Evolutionary conservation across 2,329 filamentous ascomycete genomes (phyloP), one percentile per base, ranked within the genome.

Genomic region (Botrytis hyacinthi): DNA sequence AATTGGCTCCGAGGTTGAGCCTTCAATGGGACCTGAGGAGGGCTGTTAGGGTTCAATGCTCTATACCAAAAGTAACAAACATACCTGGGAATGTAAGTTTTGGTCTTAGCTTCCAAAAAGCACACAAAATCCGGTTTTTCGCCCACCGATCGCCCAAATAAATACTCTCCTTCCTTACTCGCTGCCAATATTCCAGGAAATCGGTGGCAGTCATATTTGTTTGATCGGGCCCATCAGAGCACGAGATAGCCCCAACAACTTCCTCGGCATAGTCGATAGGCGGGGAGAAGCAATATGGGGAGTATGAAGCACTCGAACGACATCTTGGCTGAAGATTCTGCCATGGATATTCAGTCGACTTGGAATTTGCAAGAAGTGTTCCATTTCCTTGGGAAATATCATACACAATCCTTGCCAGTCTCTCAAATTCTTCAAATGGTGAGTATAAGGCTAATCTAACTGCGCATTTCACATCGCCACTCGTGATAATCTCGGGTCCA

Each of bases 1-100:
- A 48, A 83, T 79, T 29, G 83, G 82, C 73, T 82, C 83, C 5
- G 81, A 78, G 32, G 80, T 82, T 44, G 44, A 32, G n/a, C 26
- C 44, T 67, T 37, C 63, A 22, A 51, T 35, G 22, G 32, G 44
- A 40, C 14, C 65, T 67, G 44, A 37, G 9, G 48, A n/a, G 65
- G 14, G 37, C 20, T 67, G 29, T 54, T 26, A 51, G 16, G 35
- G 7, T 54, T 54, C n/a, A 67, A 37, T 35, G 20, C 65, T 48
- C 18, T 9, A 54, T 44, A 40, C n/a, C 12, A 16, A 6, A 22
- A 48, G n/a, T 46, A 67, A 67, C 16, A 48, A 26, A 54, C n/a
- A n/a, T 40, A 48, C 65, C 46, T 48, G 22, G 46, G n/a, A 37
- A 54, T 48, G 29, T 51, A 29, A 67, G 18, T 67, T n/a, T 67